Evolutionary conservation across 441 rosid genomes (phyloP).

Genomic region (Gossypium davidsonii): DNA sequence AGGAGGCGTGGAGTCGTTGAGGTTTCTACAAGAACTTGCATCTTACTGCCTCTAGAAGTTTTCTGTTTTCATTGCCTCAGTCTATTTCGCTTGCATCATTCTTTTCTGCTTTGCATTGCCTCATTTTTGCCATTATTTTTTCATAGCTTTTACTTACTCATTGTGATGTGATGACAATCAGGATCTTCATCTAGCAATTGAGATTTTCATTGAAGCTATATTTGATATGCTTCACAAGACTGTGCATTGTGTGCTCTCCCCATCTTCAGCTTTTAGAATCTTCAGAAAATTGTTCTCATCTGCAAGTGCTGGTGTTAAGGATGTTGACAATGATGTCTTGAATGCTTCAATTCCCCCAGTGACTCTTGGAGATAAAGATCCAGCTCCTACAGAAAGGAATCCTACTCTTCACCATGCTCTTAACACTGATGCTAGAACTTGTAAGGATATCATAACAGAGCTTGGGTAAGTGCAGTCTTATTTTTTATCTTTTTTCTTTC

Average conservation of each 20-base stretch:
- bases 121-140: not conserved
- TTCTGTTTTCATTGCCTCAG: conserved; percentile 8
- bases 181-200: conserved; percentile 94
- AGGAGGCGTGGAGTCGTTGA: conserved; percentile 94
- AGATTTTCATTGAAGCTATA: conserved; percentile 74
- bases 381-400: conserved; percentile 48
- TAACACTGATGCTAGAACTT: conserved; percentile 93
- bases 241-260: conserved; percentile 69
- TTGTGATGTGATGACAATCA: conserved; percentile 26
- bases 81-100: conserved; percentile 6
- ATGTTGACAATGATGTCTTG: conserved; percentile 16
- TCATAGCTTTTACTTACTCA: not conserved
- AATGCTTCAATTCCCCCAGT: conserved; percentile 41
- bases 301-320: conserved; percentile 20
- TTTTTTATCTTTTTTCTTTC: not conserved
- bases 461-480: conserved; percentile 54
- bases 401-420: conserved; percentile 48
- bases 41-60: conserved; percentile 5
- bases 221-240: conserved; percentile 76
- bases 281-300: conserved; percentile 45
- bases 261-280: conserved; percentile 45
- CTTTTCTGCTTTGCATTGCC: conserved; percentile 7
- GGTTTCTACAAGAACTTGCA: conserved; percentile 39
- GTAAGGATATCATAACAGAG: conserved; percentile 92
- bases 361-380: conserved; percentile 56